Conservation (phyloP, 2,329 filamentous ascomycete genomes). For the Stagonosporopsis chrysanthemi region DNA sequence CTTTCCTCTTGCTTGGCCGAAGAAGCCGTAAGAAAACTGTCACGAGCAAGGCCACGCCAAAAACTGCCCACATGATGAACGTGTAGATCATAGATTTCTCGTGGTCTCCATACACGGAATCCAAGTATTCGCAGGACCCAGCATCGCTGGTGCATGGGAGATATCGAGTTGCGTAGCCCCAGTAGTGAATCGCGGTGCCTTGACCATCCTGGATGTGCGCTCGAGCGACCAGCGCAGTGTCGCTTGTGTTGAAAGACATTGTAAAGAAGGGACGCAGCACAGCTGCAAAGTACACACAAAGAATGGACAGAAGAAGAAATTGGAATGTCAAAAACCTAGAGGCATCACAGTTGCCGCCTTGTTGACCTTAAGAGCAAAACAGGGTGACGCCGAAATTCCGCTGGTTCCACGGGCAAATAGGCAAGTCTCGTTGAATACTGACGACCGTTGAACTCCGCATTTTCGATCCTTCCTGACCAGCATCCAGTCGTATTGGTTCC, state of each 20-base stretch:
- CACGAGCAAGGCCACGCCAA: conserved; percentile 54
- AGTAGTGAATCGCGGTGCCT: conserved; percentile 48
- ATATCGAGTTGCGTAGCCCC: conserved; percentile 61
- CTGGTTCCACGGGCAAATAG: conserved; percentile 8
- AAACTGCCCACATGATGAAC: conserved; percentile 62
- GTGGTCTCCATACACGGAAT: conserved; percentile 61
- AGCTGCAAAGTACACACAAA: conserved; percentile 12
- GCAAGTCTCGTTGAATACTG: conserved; percentile 5
- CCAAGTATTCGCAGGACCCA: conserved; percentile 64
- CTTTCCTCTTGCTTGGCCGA: conserved; percentile 19
- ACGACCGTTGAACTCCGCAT: neutral
- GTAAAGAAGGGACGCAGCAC: conserved; percentile 18
- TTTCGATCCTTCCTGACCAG: conserved; percentile 9
- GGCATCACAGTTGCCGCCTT: neutral
- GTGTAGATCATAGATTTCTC: conserved; percentile 62
- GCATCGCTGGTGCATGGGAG: conserved; percentile 64
- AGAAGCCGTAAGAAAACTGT: conserved; percentile 45
- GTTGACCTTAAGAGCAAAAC: conserved; percentile 5
- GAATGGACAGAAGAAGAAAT: conserved; percentile 2
- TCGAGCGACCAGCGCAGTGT: conserved; percentile 11
- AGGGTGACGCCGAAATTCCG: conserved; percentile 1
- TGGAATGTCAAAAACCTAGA: neutral
- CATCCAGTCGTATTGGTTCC: conserved; percentile 10
- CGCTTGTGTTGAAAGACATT: conserved; percentile 7
- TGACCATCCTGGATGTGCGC: conserved; percentile 8